Percentiles rank a stretch among this genome's conserved stretches.
Evolutionary conservation across 805 yeast genomes (phyloP).

Genomic region (Candida khao-thaluensis): DNA sequence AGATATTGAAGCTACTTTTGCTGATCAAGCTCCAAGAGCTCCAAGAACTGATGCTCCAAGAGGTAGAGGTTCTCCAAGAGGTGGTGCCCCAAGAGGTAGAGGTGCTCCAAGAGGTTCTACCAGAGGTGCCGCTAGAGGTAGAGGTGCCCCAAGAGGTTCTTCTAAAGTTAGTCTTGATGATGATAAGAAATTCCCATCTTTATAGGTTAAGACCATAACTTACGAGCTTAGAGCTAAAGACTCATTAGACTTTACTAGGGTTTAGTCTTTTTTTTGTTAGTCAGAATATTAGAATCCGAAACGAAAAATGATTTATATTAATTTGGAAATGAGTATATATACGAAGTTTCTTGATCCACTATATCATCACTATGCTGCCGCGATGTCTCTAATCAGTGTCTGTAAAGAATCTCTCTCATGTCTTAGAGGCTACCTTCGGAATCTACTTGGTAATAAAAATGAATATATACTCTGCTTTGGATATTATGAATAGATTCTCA

Average conservation of each 20-base stretch:
- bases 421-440: too few species aligned
- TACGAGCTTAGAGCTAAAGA: too few species aligned
- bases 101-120: slow-evolving; percentile 23
- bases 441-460: slow-evolving; percentile 11
- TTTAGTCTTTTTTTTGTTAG: not conserved
- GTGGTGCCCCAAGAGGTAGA: slow-evolving; percentile 28
- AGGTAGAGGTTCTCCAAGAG: slow-evolving; percentile 23
- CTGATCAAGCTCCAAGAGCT: slow-evolving; percentile 45
- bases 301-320: slow-evolving; percentile 9
- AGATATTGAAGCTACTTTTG: slow-evolving; percentile 71
- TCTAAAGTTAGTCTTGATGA: slow-evolving; percentile 40
- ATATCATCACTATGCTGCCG: too few species aligned
- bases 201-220: slow-evolving; percentile 31
- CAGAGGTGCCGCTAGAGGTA: slow-evolving; percentile 23
- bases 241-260: not conserved
- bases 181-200: slow-evolving; percentile 75
- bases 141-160: slow-evolving; percentile 19
- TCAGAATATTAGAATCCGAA: slow-evolving; percentile 7
- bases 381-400: too few species aligned
- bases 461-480: slow-evolving; percentile 12
- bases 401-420: too few species aligned
- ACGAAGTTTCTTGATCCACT: too few species aligned
- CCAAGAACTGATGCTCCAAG: slow-evolving; percentile 23
- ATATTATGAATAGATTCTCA: slow-evolving; percentile 8
- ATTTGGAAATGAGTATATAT: slow-evolving; percentile 6